Evolutionary conservation across 2,329 filamentous ascomycete species (phyloP), one percentile per base, ranked within the genome.

Genomic region (Phyllachora maydis): DNA sequence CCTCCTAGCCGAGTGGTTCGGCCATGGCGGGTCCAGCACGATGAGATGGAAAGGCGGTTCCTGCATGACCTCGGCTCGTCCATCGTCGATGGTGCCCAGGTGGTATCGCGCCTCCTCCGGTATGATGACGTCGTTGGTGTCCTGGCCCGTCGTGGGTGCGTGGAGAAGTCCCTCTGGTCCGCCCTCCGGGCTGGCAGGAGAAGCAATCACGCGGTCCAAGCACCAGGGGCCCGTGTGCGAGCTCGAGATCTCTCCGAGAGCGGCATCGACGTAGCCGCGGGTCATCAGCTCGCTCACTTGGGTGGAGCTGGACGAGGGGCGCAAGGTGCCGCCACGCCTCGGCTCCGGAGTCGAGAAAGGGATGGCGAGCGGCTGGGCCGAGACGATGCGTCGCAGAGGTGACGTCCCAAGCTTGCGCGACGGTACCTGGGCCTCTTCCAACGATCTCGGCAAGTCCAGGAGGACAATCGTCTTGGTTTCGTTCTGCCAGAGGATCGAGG

Each of bases 11-110:
- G 76, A 83, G 21, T 69, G 62, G 38, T 81, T 85, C 0, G 77
- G 75, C 77, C 78, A 85, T 1, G 78, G 77, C 3, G 78, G 78
- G 38, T 85, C 77, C 11, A 83, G 49, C 6, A 82, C 42, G 18
- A 83, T 53, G 21, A 83, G 50, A 32, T 76, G 52, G 42, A 85
- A 82, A 6, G 18, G 36, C 11, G 59, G 55, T 2, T 58, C 52
- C 3, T 36, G 38, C 1, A 52, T 32, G 32, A 69, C 59, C 0
- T 32, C 30, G 3, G 40, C 35, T 18, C 52, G 42, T 21, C 45
- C 45, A 4, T 47, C 50, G 30, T 40, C 43, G 32, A 57, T 58
- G 32, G 41, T 53, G 12, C 64, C 62, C 6, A 56, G 42, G 11
- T 72, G 46, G 35, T 56, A 51, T 9, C 41, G 35, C 18, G 55